Percentiles rank a stretch among this genome's conserved stretches.
These are phyloP conservation scores for Medicago truncatula DNA, from an alignment of 306 rosid genomes.

Conservation along the genomic window MtrunA17r5.0-ANR NC_053045.1:42128501-42129000, in stretches of 20 bases:
- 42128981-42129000: conserved; percentile 96
- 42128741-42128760: conserved; percentile 74
- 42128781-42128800: conserved; percentile 26
- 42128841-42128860: not conserved
- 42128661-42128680: conserved; percentile 76
- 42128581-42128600: conserved; percentile 58
- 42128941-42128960: conserved; percentile 87
- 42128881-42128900: conserved; percentile 25
- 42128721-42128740: conserved; percentile 61
- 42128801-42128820: conserved; percentile 23
- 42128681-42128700: conserved; percentile 57
- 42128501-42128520: conserved; percentile 47
- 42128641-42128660: conserved; percentile 63
- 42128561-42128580: conserved; percentile 39
- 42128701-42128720: conserved; percentile 59
- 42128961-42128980: conserved; percentile 86
- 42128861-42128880: conserved; percentile 24
- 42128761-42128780: conserved; percentile 88
- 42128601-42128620: conserved; percentile 85
- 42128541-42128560: conserved; percentile 55
- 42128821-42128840: conserved; percentile 14
- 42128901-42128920: conserved; percentile 24
- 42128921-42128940: conserved; percentile 38
- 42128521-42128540: conserved; percentile 39
- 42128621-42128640: conserved; percentile 57